Evolutionary conservation across 179 eudicot species (phyloP).

Genomic region (Beta corolliflora): DNA sequence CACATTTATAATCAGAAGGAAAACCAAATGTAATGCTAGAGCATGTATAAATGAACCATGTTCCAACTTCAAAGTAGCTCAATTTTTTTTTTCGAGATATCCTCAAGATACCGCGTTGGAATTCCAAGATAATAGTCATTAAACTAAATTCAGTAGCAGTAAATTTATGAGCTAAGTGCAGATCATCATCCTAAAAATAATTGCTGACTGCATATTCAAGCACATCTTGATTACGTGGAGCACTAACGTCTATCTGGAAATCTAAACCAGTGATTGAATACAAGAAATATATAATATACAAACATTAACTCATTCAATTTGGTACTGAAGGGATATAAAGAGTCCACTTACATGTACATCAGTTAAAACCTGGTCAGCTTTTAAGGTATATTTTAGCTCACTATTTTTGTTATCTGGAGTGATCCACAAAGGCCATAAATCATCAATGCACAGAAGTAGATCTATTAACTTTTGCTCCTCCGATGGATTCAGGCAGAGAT

Average conservation of each 20-base stretch:
- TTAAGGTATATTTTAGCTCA: constrained; percentile 41
- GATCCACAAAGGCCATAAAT: constrained; percentile 72
- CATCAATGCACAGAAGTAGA: constrained; percentile 57
- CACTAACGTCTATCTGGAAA: background rate
- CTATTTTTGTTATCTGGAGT: constrained; percentile 40
- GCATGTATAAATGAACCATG: background rate
- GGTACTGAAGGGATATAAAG: background rate
- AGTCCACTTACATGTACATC: constrained; percentile 54
- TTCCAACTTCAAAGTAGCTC: background rate
- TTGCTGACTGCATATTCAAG: background rate
- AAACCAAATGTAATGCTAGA: background rate
- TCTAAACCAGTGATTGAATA: background rate
- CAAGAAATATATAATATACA: background rate
- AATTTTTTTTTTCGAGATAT: no score
- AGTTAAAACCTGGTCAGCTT: constrained; percentile 32
- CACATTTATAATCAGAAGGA: background rate
- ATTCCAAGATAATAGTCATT: background rate
- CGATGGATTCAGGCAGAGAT: constrained; percentile 48
- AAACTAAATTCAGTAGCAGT: background rate
- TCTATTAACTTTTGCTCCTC: constrained; percentile 83
- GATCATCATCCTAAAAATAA: background rate
- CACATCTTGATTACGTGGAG: background rate
- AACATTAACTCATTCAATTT: constrained; percentile 1
- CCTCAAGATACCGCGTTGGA: background rate
- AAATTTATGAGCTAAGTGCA: background rate